Base-by-base conservation (phyloP, 768 basidiomycete species). In the Holtermanniella nyarrowii region DNA sequence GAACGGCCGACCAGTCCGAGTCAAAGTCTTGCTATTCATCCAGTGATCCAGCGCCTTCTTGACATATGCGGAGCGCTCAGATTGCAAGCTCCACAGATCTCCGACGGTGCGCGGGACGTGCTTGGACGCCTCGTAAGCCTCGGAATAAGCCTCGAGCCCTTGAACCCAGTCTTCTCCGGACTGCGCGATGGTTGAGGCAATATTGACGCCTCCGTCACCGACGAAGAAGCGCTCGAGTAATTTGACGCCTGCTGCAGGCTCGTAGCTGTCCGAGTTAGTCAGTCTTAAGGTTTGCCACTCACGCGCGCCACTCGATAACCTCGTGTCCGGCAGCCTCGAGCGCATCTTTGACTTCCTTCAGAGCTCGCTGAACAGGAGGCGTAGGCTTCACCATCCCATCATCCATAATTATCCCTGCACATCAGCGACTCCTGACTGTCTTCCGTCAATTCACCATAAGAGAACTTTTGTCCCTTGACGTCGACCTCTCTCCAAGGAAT, bases 241-340 rank as follows among this genome's bases (percentile, higher is more conserved):
- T 1, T 41, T 26, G 21, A 72, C 69, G 5, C 57, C 66, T 63
- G 48, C 21, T 40, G 27, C 39, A 24, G 12, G 53, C 47, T 41
- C 47, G 10, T 26, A 56, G 61, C 7, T 79, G 51, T 79, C 80
- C 12, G 78, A 77, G 76, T 23, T 78, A 78, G 10, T 37, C 75
- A 80, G 12, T 80, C 79, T 69, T 21, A n/a, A 16, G 25, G 20
- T 4, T 12, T 18, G 5, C 40, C 1, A 54, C 59, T 52, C 37
- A 58, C 56, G 56, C 46, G 3, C 27, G 48, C 54, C 58, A 68
- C 40, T 55, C 52, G 14, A 61, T 51, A 24, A 68, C 62, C 21
- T 46, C 57, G 52, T 64, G 63, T 1, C 65, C 65, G 14, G 62
- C 65, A 1, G 52, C 53, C 40, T 59, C 57, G 5, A 67, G 41